Conservation (phyloP, 1,284 basidiomycete species). For the Stygiomarasmius scandens region DNA sequence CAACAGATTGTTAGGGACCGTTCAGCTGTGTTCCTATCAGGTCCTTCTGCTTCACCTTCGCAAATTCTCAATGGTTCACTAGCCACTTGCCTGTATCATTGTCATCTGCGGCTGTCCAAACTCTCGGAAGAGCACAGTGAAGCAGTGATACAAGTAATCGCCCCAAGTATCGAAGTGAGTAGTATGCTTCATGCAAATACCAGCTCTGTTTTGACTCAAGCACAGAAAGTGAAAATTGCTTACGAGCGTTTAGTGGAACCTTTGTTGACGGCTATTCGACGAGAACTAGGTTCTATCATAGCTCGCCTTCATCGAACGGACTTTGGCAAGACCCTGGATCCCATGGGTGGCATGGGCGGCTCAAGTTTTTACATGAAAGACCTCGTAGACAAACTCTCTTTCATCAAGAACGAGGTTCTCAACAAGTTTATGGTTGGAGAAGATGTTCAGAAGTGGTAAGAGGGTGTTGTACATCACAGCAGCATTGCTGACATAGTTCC, state of each 20-base stretch:
- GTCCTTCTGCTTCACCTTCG: slow-evolving; percentile 77
- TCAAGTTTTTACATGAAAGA: slow-evolving; percentile 90
- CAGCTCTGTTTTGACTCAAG: too few relatives aligned
- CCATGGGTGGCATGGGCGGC: slow-evolving; percentile 63
- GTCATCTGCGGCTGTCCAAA: slow-evolving; percentile 69
- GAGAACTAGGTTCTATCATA: slow-evolving; percentile 79
- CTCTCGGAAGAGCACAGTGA: slow-evolving; percentile 74
- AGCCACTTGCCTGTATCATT: slow-evolving; percentile 79
- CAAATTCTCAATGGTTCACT: slow-evolving; percentile 78
- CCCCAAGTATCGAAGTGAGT: slow-evolving; percentile 69
- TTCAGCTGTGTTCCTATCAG: slow-evolving; percentile 73
- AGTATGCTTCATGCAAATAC: too few relatives aligned
- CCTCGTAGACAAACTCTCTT: slow-evolving; percentile 81
- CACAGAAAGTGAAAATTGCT: slow-evolving; percentile 60
- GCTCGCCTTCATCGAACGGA: slow-evolving; percentile 83
- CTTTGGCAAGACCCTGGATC: slow-evolving; percentile 71
- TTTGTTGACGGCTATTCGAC: slow-evolving; percentile 71
- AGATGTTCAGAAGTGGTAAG: slow-evolving; percentile 71
- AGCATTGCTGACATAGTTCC: slow-evolving; percentile 5
- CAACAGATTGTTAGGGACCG: slow-evolving; percentile 75
- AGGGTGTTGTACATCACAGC: slow-evolving; percentile 3
- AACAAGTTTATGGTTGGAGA: slow-evolving; percentile 73
- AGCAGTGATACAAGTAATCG: slow-evolving; percentile 60
- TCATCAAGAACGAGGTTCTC: slow-evolving; percentile 78
- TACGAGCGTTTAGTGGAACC: slow-evolving; percentile 73